Evolutionary conservation across 139 green algal species (phyloP).

Genomic region (Yamagishiella unicocca): DNA sequence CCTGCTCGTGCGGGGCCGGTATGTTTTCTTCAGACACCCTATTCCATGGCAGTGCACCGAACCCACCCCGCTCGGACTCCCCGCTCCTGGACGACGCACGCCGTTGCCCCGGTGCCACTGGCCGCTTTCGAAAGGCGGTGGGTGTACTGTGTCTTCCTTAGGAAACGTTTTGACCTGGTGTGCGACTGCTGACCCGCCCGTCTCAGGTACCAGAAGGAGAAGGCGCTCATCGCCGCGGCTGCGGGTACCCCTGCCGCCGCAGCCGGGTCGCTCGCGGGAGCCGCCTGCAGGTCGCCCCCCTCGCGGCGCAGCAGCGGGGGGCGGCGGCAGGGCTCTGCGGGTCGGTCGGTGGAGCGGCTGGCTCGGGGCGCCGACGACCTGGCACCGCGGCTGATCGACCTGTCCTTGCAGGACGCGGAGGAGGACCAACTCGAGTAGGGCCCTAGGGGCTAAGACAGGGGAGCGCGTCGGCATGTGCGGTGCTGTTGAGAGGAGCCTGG

Average conservation of each 20-base stretch:
- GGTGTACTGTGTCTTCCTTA: not conserved
- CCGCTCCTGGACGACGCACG: too few species aligned
- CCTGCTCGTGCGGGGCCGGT: not conserved
- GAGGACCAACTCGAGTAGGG: too few species aligned
- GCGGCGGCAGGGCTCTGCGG: not conserved
- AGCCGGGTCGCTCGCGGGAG: not conserved
- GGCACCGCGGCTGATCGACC: not conserved
- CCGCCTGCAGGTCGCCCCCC: not conserved
- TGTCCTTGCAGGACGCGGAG: not conserved
- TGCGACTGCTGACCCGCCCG: too few species aligned
- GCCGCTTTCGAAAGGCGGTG: not conserved
- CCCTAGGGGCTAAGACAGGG: too few species aligned
- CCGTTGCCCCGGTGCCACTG: not conserved
- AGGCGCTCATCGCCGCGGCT: not conserved
- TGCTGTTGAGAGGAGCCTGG: too few species aligned
- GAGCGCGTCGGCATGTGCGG: too few species aligned
- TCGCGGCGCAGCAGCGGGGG: not conserved
- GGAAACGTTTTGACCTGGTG: not conserved
- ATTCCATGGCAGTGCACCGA: not conserved
- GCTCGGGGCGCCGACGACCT: not conserved
- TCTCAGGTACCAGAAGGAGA: constrained; percentile 9
- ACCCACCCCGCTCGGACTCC: too few species aligned
- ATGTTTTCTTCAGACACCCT: not conserved
- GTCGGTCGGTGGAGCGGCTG: not conserved
- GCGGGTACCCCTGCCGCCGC: not conserved